These are phyloP conservation scores for Jacaranda mimosifolia DNA, from an alignment of 257 asterid genomes.

Conservation along the genomic window DNA sequence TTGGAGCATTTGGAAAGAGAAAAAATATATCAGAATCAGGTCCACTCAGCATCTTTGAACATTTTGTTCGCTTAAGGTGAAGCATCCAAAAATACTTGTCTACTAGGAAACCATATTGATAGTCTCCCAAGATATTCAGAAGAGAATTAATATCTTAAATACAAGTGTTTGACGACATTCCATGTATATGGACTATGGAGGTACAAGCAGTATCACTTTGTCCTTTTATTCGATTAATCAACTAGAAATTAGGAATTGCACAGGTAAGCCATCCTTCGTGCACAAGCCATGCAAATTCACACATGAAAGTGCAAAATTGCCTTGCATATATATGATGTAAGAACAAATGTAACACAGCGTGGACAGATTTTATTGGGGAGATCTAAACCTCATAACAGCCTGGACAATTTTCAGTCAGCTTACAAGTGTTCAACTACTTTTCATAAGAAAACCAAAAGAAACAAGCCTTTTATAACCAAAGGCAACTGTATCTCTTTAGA, in stretches of 20 bases:
- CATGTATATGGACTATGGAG: not conserved
- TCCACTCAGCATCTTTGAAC: not conserved
- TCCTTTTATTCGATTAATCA: not conserved
- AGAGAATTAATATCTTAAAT: not conserved
- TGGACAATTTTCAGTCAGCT: constrained; percentile 6
- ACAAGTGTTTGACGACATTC: not conserved
- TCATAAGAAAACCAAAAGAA: not conserved
- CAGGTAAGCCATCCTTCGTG: not conserved
- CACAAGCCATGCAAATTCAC: not conserved
- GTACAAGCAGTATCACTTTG: not conserved
- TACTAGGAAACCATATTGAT: not conserved
- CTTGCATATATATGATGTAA: not conserved
- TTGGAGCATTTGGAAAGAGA: not conserved
- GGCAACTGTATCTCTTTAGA: constrained; percentile 15
- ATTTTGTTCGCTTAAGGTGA: not conserved
- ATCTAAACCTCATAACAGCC: constrained; percentile 5
- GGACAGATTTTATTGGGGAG: not conserved
- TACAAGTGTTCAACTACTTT: not conserved
- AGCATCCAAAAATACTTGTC: not conserved
- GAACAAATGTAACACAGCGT: not conserved
- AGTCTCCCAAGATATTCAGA: not conserved
- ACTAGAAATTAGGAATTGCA: not conserved
- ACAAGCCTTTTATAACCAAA: not conserved
- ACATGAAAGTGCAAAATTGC: not conserved
- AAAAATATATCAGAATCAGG: not conserved